Base-by-base conservation (phyloP, 192 early-diverging fungal genomes). In the Coemansia sp. region DNA sequence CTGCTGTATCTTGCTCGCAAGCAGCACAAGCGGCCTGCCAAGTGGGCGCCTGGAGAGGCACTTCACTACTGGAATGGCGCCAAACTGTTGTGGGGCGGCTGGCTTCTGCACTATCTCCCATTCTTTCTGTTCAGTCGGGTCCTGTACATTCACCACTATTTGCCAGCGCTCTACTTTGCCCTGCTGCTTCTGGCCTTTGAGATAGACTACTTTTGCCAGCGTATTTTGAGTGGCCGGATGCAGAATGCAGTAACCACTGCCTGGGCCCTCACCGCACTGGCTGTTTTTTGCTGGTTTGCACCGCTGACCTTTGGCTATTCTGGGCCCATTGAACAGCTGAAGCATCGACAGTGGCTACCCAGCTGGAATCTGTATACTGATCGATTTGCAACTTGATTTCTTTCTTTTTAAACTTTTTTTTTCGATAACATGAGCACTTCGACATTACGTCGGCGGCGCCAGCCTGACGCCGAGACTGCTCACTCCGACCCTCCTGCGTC, bases 121-220 rank as follows among this genome's bases (percentile, higher is more conserved):
- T 94, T 94, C 79, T 96, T 88, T 64, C 51, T 91, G 36, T 88
- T 92, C 86, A 92, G 91, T 9, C 84, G 94, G 35, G 83, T 87
- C 44, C 78, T 93, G 8, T 97, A 94, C 68, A 54, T 97, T 43
- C 94, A 97, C 71, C 94, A 97, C 73, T 94, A 94, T 61, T 74
- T 96, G 35, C 92, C 91, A 3, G 82, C 87, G 2, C 82, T 86
- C 35, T 87, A 94, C 54, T 88, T 92, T 77, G 86, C 86, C 28
- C 86, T 87, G 56, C 73, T 97, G 70, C 50, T 88, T 3, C 64
- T 86, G 11, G 88, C 86, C n/a, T 83, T 80, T 26, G 77, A 92
- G 28, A 67, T 90, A 58, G 89, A 94, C 50, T 91, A 93, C 70
- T 75, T 42, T 36, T 50, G 55, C 45, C 58, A 55, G 10, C 58